Evolutionary conservation across 257 asterid genomes (phyloP).

Genomic region (Solanum arcanum): DNA sequence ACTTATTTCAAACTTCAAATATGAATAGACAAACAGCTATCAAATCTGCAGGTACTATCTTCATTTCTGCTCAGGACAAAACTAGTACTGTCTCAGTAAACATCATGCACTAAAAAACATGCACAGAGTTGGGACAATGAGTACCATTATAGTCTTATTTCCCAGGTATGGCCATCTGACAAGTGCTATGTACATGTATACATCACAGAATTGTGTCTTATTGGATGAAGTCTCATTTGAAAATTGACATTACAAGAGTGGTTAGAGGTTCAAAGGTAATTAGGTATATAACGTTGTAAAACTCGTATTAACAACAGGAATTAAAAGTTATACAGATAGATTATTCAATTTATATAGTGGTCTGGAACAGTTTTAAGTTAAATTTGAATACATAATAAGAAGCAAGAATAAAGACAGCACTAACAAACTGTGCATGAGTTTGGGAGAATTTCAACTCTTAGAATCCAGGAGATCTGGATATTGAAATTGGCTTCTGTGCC

Average conservation of each 20-base stretch:
- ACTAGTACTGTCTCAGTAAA: not conserved
- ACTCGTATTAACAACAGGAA: not conserved
- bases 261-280: not conserved
- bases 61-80: not conserved
- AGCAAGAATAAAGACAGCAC: not conserved
- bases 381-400: not conserved
- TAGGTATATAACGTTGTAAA: not conserved
- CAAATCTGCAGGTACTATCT: not conserved
- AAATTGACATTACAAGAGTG: not conserved
- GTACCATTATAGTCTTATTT: not conserved
- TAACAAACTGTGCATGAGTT: not conserved
- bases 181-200: not conserved
- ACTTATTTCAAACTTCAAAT: constrained; percentile 7
- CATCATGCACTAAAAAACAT: not conserved
- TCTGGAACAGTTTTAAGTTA: not conserved
- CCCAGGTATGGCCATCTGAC: not conserved
- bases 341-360: not conserved
- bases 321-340: not conserved
- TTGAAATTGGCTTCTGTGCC: constrained; percentile 33
- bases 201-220: not conserved
- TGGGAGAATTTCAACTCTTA: constrained; percentile 7
- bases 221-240: not conserved
- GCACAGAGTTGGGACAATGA: not conserved
- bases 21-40: not conserved
- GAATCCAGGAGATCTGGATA: constrained; percentile 60